Base-by-base conservation (phyloP, 768 basidiomycete species). In the Phlebiopsis flavidoalba region DNA sequence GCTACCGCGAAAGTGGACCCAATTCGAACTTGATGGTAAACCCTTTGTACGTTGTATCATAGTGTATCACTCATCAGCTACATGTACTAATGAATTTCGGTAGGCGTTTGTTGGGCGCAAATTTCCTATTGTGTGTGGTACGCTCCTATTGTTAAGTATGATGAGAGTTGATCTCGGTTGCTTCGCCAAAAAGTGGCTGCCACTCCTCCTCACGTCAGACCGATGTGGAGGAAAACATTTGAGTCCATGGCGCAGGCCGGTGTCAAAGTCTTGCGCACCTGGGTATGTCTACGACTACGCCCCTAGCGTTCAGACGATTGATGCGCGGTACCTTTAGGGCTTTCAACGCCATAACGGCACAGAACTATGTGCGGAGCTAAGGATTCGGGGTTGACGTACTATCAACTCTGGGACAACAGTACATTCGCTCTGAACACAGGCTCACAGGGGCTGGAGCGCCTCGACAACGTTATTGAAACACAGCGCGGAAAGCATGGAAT, bases 231-330 rank as follows among this genome's bases (percentile, higher is more conserved):
- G n/a, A 63, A 69, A 17, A 83, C 82, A 0, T 79, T 83, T 66
- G 70, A 73, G 61, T 71, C 79, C 45, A 84, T 84, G 80, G 73
- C 74, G 61, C 62, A 65, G 45, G 76, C 78, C 0, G 82, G 81
- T 1, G 70, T 82, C 37, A 82, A 82, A 65, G 81, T 84, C 21
- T 71, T 83, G 35, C 74, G 83, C 21, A 85, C 82, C 31, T 83
- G 82, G 83, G 80, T 79, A 69, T 33, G 67, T 58, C 53, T 10
- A 15, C 31, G 22, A 10, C 47, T 12, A 33, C 45, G n/a, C 3
- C 47, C 33, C 5, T 33, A 43, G 17, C 26, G n/a, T 4, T 8
- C 51, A 45, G 21, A 33, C 8, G 17, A 33, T 48, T 24, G 19
- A 17, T 10, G 8, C 46, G 26, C 15, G 26, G 26, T 6, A 31